Percentiles rank a stretch among this genome's conserved stretches.
phyloP scores from a whole-genome alignment of 2,329 filamentous ascomycete species.

The Sporothrix brasiliensis region DNA sequence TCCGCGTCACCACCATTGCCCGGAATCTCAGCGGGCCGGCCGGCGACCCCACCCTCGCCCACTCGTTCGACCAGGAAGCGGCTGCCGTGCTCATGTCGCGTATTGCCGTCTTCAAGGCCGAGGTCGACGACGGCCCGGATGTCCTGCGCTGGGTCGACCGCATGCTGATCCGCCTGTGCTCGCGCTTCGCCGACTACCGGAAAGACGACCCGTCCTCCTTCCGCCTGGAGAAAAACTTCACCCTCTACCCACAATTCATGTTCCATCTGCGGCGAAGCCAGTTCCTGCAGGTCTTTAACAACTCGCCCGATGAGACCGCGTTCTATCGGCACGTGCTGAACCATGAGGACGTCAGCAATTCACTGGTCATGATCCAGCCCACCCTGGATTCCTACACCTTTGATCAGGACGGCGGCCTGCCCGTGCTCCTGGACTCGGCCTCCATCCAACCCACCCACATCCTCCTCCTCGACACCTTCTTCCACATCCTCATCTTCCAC shows the following conservation, averaged over 20 bases:
- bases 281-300: slow-evolving; percentile 99
- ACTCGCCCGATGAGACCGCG: slow-evolving; percentile 98
- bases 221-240: slow-evolving; percentile 97
- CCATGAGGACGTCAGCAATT: slow-evolving; percentile 96
- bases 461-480: slow-evolving; percentile 94
- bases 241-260: slow-evolving; percentile 98
- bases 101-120: slow-evolving; percentile 98
- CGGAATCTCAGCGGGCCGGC: slow-evolving; percentile 89
- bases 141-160: slow-evolving; percentile 97
- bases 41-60: slow-evolving; percentile 90
- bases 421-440: slow-evolving; percentile 93
- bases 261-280: slow-evolving; percentile 96
- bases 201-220: slow-evolving; percentile 98
- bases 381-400: slow-evolving; percentile 97
- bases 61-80: slow-evolving; percentile 97
- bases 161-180: slow-evolving; percentile 96
- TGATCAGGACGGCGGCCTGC: slow-evolving; percentile 88
- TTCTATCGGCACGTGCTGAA: slow-evolving; percentile 97
- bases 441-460: slow-evolving; percentile 95
- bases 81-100: slow-evolving; percentile 98
- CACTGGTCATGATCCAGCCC: slow-evolving; percentile 97
- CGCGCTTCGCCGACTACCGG: slow-evolving; percentile 93
- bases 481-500: slow-evolving; percentile 99
- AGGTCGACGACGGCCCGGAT: slow-evolving; percentile 98
- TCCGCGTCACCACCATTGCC: slow-evolving; percentile 91